Base-by-base conservation (phyloP, 805 yeast species). In the Vanderwaltozyma tropicalis region DNA sequence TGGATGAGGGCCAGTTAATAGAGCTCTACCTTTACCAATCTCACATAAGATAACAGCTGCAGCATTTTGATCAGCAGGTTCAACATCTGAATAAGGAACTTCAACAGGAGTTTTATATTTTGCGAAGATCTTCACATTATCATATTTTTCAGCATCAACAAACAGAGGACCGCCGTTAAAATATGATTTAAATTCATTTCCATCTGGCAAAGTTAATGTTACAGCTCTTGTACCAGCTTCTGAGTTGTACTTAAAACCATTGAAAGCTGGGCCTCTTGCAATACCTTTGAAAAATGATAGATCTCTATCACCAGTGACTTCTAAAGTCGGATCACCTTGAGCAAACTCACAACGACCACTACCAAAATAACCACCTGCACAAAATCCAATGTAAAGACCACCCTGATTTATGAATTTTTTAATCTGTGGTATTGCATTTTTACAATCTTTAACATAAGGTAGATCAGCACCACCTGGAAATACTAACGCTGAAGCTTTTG, bases 381-480 rank as follows among this genome's bases (percentile, higher is more conserved):
- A 92, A 45, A 92, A 75, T 0, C 98, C 98, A 16, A 89, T 58
- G 51, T 66, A 86, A 34, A 67, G 64, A 2, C 99, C 99, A 22
- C 97, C 98, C 38, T 67, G 66, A 22, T 76, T 66, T 47, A 69
- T 86, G 35, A 74, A 74, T 20, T 63, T 57, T 43, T 86, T 83
- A 28, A 67, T 64, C 9, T 62, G 50, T 49, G 80, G 83, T 0
- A 87, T 85, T 1, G 59, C 61, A 1, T 94, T 89, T 50, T 80
- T 78, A 44, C 94, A 69, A 4, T 71, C 74, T 37, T 69, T 66
- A 45, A 95, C 84, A 47, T 80, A 75, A 0, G 96, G 96, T 35
- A 86, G 63, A 55, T 92, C 98, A 1, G 97, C 96, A 7, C 99
- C 99, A 4, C 98, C 99, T 0, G 98, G 99, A 20, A 92, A 59